These are phyloP conservation scores for Papiliotrema nemorosa DNA, from an alignment of 1,284 basidiomycete genomes.

Conservation along the genomic window DNA sequence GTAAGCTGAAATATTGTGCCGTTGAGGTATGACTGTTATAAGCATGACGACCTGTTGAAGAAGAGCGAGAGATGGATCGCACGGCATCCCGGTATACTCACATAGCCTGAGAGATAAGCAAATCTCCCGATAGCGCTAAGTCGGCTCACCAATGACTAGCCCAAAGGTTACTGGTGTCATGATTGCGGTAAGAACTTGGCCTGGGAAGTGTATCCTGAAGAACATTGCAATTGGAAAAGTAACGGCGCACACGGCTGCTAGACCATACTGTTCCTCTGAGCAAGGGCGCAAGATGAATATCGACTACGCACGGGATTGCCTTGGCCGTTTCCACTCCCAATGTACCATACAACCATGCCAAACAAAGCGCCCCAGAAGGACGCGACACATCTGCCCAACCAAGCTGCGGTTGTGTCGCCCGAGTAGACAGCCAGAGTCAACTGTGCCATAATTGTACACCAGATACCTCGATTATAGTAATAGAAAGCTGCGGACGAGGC, in stretches of 20 bases:
- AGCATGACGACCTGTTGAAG: neutral
- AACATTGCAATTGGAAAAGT: slow-evolving; percentile 62
- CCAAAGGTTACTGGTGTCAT: slow-evolving; percentile 69
- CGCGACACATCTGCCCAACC: slow-evolving; percentile 61
- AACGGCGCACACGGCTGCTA: slow-evolving; percentile 66
- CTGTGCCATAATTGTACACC: slow-evolving; percentile 43
- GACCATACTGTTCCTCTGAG: slow-evolving; percentile 54
- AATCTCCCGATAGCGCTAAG: neutral
- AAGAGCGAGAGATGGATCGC: no score
- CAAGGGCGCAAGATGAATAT: neutral
- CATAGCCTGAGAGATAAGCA: slow-evolving; percentile 17
- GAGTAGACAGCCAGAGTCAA: slow-evolving; percentile 33
- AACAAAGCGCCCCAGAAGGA: slow-evolving; percentile 67
- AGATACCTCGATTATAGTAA: slow-evolving; percentile 44
- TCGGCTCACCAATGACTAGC: slow-evolving; percentile 64
- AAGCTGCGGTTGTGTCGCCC: slow-evolving; percentile 71
- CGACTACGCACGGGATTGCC: slow-evolving; percentile 58
- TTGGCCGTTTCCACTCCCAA: slow-evolving; percentile 61
- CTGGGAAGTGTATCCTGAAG: slow-evolving; percentile 68
- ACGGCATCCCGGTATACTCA: slow-evolving; percentile 17
- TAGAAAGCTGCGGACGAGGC: slow-evolving; percentile 40
- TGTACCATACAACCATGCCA: slow-evolving; percentile 60
- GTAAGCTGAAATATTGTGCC: slow-evolving; percentile 39
- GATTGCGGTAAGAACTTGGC: slow-evolving; percentile 62
- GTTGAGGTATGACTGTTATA: slow-evolving; percentile 39